phyloP scores from a whole-genome alignment of 2,329 filamentous ascomycete species.

The Microascus cirrosus region DNA sequence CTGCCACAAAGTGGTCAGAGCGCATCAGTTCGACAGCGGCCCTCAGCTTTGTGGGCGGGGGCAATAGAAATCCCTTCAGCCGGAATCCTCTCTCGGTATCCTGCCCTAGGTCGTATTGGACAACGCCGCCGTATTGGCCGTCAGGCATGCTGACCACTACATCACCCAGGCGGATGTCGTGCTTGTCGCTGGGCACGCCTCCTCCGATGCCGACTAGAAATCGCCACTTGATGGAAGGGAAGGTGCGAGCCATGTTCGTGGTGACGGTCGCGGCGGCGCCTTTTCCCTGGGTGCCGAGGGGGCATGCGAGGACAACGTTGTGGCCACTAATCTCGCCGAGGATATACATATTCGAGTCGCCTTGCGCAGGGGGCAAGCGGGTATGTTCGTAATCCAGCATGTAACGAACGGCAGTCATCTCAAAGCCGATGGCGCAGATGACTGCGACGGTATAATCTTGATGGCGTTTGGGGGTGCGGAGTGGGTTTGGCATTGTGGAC shows the following conservation, averaged over 20 bases:
- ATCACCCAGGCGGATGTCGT: no score
- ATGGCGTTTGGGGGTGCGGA: not conserved
- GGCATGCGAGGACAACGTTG: conserved; percentile 15
- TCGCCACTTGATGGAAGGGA: no score
- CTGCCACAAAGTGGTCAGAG: conserved; percentile 8
- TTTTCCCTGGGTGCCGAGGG: conserved; percentile 14
- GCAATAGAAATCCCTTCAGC: no score
- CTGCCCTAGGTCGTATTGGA: no score
- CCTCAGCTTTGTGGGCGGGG: no score
- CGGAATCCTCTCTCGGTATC: no score
- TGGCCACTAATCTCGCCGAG: conserved; percentile 14
- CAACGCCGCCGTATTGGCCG: no score
- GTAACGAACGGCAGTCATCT: conserved; percentile 15
- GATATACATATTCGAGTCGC: conserved; percentile 14
- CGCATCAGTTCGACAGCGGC: conserved; percentile 1
- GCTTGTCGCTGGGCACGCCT: no score
- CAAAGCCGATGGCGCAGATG: conserved; percentile 13
- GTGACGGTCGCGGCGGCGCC: conserved; percentile 13
- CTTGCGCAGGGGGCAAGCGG: conserved; percentile 6
- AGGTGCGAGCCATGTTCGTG: no score
- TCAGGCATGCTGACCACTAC: no score
- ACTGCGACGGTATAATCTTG: conserved; percentile 14
- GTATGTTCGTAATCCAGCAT: conserved; percentile 16
- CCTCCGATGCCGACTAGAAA: no score
- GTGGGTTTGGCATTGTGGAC: not conserved